Evolutionary conservation across 345 rosid genomes (phyloP), one percentile per base, ranked within the genome.

Genomic region (Gossypium stocksii): DNA sequence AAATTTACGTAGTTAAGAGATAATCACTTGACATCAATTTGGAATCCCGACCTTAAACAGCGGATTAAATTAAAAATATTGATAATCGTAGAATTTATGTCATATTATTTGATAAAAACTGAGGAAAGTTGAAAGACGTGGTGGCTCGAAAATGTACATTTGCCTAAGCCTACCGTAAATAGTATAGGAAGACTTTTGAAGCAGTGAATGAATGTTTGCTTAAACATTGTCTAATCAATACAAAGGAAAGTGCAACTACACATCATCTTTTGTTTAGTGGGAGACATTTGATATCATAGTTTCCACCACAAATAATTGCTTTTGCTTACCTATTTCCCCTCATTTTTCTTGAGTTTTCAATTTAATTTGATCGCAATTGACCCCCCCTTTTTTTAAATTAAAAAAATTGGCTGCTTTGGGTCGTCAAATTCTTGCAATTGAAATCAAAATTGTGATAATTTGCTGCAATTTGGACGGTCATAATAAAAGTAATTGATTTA

Each of bases 201-300:
- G 19, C 9, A 25, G 44, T 2, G 16, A 27, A 19, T 15, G 15
- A 9, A 16, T 58, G 63, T 29, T 19, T 57, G 2, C 25, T 54
- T 3, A 4, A 61, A 27, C 9, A 38, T 22, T 20, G 52, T 29
- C 64, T 15, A 78, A 43, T 68, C 3, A 74, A 16, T 74, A 3
- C 10, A 10, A 53, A 44, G 59, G 34, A 49, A 78, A 61, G 74
- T 73, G 81, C 74, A 19, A 49, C 51, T 67, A 56, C 71, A 78
- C 66, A 44, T 78, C 81, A 78, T 12, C 76, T 71, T 64, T 66
- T 38, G n/a, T 41, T 53, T 0, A 46, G 76, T 66, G 76, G 76
- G 45, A 56, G 72, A 66, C 51, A 51, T 51, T 51, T 51, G 19
- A 60, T 15, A 60, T 60, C 41, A 73, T 61, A 4, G 59, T 43